Base-by-base conservation (phyloP, 441 rosid genomes). In the Kokia cookei region DNA sequence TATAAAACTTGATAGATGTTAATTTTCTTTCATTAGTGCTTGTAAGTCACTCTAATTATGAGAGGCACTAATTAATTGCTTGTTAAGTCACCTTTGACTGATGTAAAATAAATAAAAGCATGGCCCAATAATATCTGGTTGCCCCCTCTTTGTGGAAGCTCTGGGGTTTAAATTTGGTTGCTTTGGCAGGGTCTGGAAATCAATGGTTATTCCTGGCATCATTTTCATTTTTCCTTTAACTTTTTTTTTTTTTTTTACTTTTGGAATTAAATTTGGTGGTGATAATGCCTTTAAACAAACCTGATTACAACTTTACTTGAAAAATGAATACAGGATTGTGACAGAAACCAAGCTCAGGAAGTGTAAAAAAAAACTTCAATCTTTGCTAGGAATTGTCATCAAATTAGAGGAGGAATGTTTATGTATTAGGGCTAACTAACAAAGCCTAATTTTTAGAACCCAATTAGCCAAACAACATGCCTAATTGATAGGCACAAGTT, bases 81-180 rank as follows among this genome's bases (percentile, higher is more conserved):
- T 67, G 40, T 40, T 72, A 69, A 74, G 61, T 78, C 60, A 67
- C 69, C 72, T 72, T 83, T 81, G 79, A 82, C 81, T 72, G 76
- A 29, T 67, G 40, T 68, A 37, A 75, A 75, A 32, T 32, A 32
- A 32, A 32, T 76, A 69, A 42, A 66, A 58, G 12, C 55, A 26
- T 73, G 87, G 84, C 82, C 88, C 85, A 84, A 69, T 35, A 71
- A 80, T 68, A 77, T 79, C 51, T 54, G 50, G 65, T 45, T 82
- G 86, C 77, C 70, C 70, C 75, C 78, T 79, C 85, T 76, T 73
- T 77, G 51, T 45, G 73, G 71, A 71, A 57, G 73, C 15, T 60
- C 51, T 78, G 63, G 73, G 75, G 58, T 79, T 79, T 24, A 60
- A 71, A 68, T 45, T 45, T 43, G 6, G 15, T 27, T 14, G 42